These are phyloP conservation scores for Pleurozium schreberi DNA, from an alignment of 225 moss, liverwort and hornwort genomes.

Conservation along the genomic window DNA sequence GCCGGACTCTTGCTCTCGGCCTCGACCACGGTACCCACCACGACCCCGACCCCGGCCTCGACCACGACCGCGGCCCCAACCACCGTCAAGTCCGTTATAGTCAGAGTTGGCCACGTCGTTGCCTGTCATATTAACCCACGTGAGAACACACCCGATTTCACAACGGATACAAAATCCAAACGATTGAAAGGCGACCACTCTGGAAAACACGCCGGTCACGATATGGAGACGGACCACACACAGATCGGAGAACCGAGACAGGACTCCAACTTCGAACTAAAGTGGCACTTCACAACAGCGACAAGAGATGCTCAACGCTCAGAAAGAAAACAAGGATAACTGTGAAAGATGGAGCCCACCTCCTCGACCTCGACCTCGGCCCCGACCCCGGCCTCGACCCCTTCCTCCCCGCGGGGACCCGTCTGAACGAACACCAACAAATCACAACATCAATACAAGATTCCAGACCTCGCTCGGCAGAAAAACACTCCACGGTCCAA, in stretches of 20 bases:
- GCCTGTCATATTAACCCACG: slow-evolving; percentile 16
- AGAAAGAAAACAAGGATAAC: not conserved
- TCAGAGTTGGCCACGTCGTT: slow-evolving; percentile 63
- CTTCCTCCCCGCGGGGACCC: not conserved
- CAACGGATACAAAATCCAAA: not conserved
- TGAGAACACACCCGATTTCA: not conserved
- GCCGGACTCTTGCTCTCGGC: slow-evolving; percentile 83
- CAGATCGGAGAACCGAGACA: not conserved
- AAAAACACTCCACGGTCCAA: not conserved
- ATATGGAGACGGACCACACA: not conserved
- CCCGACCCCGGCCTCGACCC: not conserved
- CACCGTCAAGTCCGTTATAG: slow-evolving; percentile 75
- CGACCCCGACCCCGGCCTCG: slow-evolving; percentile 85
- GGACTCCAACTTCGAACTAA: not conserved
- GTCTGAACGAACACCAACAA: not conserved
- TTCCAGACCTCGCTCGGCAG: not conserved
- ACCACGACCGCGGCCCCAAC: slow-evolving; percentile 89
- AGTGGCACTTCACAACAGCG: not conserved
- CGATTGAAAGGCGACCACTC: not conserved
- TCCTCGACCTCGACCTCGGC: not conserved
- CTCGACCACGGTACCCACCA: slow-evolving; percentile 86
- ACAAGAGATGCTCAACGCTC: not conserved
- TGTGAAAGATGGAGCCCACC: not conserved
- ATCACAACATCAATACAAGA: not conserved
- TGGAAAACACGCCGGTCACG: not conserved